Evolutionary conservation across 768 basidiomycete genomes (phyloP), one percentile per base, ranked within the genome.

Genomic region (Mycena amicta): DNA sequence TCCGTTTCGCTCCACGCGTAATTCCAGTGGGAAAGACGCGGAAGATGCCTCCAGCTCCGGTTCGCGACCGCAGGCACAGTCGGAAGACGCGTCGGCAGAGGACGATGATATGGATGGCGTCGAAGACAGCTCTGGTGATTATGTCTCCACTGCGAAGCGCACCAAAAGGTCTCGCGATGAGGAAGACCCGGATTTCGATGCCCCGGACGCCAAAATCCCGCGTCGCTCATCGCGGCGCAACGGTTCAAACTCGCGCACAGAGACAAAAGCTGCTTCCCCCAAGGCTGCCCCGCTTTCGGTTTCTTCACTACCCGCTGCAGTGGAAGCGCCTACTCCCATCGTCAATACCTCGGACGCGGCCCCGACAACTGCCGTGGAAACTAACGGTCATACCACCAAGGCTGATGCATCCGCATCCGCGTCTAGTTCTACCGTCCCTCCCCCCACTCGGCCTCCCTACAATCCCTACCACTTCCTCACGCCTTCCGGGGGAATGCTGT

Each of bases 261-360:
- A 8, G 33, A 45, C 43, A 45, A 16, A 8, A 16, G 13, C 43
- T 8, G 45, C 54, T 18, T 20, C 41, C 18, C 20, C 53, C 25
- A 43, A 40, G 5, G 41, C 65, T 64, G 26, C 75, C 67, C 55
- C 70, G 1, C 23, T 53, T 1, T 56, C 60, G 1, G 27, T 55
- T 16, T 52, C 65, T n/a, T n/a, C n/a, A n/a, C n/a, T n/a, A n/a
- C n/a, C n/a, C n/a, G n/a, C n/a, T n/a, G n/a, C n/a, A n/a, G n/a
- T n/a, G n/a, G n/a, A n/a, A n/a, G n/a, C n/a, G n/a, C n/a, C n/a
- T n/a, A n/a, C n/a, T n/a, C n/a, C n/a, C n/a, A n/a, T n/a, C n/a
- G n/a, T n/a, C n/a, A n/a, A n/a, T n/a, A n/a, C n/a, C n/a, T n/a
- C n/a, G n/a, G n/a, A n/a, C n/a, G n/a, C n/a, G n/a, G n/a, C n/a